phyloP scores from a whole-genome alignment of 129 eudicot species.

The Deinandra increscens region DNA sequence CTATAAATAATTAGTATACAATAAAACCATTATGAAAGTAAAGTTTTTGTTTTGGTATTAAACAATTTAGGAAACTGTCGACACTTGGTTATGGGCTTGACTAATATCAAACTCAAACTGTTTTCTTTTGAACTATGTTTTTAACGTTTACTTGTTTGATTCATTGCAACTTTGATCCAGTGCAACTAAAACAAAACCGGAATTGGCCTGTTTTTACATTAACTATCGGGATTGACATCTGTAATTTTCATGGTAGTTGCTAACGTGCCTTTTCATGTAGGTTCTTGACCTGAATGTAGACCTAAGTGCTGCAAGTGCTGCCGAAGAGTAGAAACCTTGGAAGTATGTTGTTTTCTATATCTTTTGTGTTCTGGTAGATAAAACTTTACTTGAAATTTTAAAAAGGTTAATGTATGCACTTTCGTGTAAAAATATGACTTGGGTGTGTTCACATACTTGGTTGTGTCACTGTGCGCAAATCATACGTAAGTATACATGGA shows the following conservation, averaged over 20 bases:
- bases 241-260: background rate
- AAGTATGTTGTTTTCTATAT: conserved; percentile 12
- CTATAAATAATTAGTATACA: background rate
- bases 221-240: background rate
- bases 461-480: conserved; percentile 6
- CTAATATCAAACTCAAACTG: background rate
- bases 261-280: conserved; percentile 35
- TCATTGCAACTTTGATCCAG: too few relatives aligned
- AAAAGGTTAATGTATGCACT: conserved; percentile 26
- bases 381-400: conserved; percentile 30
- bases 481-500: too few relatives aligned
- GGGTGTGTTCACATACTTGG: conserved; percentile 16
- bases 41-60: background rate
- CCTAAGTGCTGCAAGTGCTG: conserved; percentile 94
- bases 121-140: background rate
- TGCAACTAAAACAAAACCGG: background rate
- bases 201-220: background rate
- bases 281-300: conserved; percentile 87
- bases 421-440: conserved; percentile 32
- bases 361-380: conserved; percentile 1
- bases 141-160: background rate
- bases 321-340: conserved; percentile 66
- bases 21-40: background rate
- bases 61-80: background rate
- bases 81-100: background rate